Conservation (phyloP, 2,329 filamentous ascomycete species). For the Fusarium sp. region DNA sequence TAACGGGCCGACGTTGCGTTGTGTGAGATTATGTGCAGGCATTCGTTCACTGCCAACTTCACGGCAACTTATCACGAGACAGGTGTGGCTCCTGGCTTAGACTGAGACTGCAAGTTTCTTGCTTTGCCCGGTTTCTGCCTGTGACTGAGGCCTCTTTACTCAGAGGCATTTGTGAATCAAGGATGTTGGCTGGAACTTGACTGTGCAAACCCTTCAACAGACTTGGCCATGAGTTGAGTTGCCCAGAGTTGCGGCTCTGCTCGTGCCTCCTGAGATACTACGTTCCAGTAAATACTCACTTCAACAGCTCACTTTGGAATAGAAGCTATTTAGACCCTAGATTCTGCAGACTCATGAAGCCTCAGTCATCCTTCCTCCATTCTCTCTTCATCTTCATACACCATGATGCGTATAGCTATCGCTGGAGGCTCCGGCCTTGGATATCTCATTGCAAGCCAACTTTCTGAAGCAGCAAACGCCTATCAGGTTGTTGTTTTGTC, state of each 20-base stretch:
- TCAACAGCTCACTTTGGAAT: neutral
- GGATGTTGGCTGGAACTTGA: slow-evolving; percentile 11
- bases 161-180: slow-evolving; percentile 36
- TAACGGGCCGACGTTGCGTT: slow-evolving; percentile 14
- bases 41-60: slow-evolving; percentile 39
- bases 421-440: slow-evolving; percentile 64
- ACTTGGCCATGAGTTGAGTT: slow-evolving; percentile 11
- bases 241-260: slow-evolving; percentile 41
- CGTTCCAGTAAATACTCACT: neutral
- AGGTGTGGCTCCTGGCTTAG: slow-evolving; percentile 29
- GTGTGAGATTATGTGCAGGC: slow-evolving; percentile 26
- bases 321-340: slow-evolving; percentile 42
- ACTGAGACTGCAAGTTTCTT: slow-evolving; percentile 29
- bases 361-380: slow-evolving; percentile 29
- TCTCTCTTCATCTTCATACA: slow-evolving; percentile 6
- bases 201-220: slow-evolving; percentile 12
- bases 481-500: slow-evolving; percentile 81
- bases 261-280: slow-evolving; percentile 22
- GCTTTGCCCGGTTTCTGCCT: slow-evolving; percentile 44
- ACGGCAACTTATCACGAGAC: slow-evolving; percentile 33
- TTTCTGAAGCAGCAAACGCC: slow-evolving; percentile 70
- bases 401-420: slow-evolving; percentile 66
- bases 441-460: slow-evolving; percentile 64
- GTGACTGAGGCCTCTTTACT: slow-evolving; percentile 31
- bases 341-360: slow-evolving; percentile 27